Percentiles rank a stretch among this genome's conserved stretches.
Conservation (phyloP, 2,329 filamentous ascomycete genomes). For the Microdochium paspali region DNA sequence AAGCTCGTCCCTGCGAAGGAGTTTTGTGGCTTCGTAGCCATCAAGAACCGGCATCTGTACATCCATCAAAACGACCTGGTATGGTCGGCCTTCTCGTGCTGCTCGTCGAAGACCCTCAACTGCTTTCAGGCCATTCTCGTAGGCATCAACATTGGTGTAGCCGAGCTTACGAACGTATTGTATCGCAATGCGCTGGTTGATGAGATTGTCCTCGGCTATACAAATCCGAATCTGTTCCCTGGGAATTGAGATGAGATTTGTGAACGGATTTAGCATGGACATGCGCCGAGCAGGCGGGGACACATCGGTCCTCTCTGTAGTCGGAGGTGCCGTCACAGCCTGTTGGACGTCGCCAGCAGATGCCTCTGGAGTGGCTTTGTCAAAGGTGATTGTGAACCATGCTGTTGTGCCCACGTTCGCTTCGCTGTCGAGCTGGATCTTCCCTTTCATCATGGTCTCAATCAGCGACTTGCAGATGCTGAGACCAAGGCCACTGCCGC, state of each 20-base stretch:
- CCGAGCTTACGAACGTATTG: slow-evolving; percentile 82
- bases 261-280: slow-evolving; percentile 32
- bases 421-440: slow-evolving; percentile 71
- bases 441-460: slow-evolving; percentile 82
- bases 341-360: slow-evolving; percentile 43
- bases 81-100: slow-evolving; percentile 63
- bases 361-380: slow-evolving; percentile 61
- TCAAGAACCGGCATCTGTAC: slow-evolving; percentile 93
- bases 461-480: slow-evolving; percentile 94
- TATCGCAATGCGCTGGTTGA: slow-evolving; percentile 90
- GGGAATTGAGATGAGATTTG: slow-evolving; percentile 64
- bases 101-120: slow-evolving; percentile 74
- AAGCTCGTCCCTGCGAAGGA: slow-evolving; percentile 67
- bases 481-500: slow-evolving; percentile 80
- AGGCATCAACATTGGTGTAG: slow-evolving; percentile 73
- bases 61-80: slow-evolving; percentile 91
- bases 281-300: slow-evolving; percentile 27
- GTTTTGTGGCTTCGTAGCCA: slow-evolving; percentile 82
- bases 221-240: slow-evolving; percentile 76
- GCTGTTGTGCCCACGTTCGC: slow-evolving; percentile 61
- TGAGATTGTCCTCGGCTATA: slow-evolving; percentile 90
- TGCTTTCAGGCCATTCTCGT: slow-evolving; percentile 80
- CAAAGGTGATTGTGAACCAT: slow-evolving; percentile 78
- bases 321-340: slow-evolving; percentile 29
- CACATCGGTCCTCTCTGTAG: slow-evolving; percentile 21